Percentiles rank a stretch among this genome's conserved stretches.
phyloP scores from a whole-genome alignment of 345 rosid species.

The Hibiscus tridactylites region DNA sequence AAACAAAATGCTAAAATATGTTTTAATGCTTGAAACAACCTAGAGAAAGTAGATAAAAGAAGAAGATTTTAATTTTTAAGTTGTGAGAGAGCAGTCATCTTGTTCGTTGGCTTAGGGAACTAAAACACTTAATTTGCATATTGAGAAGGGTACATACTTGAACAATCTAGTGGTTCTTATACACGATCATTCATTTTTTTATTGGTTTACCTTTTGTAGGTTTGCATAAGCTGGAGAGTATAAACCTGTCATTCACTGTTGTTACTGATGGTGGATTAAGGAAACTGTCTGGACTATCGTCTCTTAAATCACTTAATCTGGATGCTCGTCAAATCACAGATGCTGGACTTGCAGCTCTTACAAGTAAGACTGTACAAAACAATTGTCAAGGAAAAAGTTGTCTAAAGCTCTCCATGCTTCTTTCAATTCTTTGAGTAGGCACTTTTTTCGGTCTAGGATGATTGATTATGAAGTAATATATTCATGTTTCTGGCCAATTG shows the following conservation, averaged over 20 bases:
- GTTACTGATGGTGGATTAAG: slow-evolving; percentile 62
- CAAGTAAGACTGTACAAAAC: slow-evolving; percentile 41
- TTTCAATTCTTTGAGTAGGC: not conserved
- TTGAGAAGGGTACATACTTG: not conserved
- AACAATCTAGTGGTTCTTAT: not conserved
- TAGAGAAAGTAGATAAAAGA: not conserved
- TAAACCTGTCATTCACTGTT: slow-evolving; percentile 78
- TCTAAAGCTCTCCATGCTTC: not conserved
- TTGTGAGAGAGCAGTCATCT: not conserved
- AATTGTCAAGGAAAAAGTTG: not conserved
- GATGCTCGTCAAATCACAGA: slow-evolving; percentile 84
- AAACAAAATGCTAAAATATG: not conserved
- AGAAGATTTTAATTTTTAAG: not conserved
- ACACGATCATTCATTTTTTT: not conserved
- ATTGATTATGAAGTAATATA: not conserved
- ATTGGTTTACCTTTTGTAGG: slow-evolving; percentile 28
- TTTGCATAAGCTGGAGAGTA: slow-evolving; percentile 57
- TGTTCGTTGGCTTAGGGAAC: not conserved
- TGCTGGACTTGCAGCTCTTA: slow-evolving; percentile 74
- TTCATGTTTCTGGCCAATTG: not conserved
- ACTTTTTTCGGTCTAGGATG: not conserved
- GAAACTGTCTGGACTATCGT: slow-evolving; percentile 60
- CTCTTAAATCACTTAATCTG: slow-evolving; percentile 72
- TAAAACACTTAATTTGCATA: not conserved
- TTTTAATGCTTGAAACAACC: not conserved